A percentile compares a stretch with the other conserved stretches of the same genome.
These are phyloP conservation scores for Zoysia japonica DNA, from an alignment of 176 grass and related monocot species.

Conservation along the genomic window DNA sequence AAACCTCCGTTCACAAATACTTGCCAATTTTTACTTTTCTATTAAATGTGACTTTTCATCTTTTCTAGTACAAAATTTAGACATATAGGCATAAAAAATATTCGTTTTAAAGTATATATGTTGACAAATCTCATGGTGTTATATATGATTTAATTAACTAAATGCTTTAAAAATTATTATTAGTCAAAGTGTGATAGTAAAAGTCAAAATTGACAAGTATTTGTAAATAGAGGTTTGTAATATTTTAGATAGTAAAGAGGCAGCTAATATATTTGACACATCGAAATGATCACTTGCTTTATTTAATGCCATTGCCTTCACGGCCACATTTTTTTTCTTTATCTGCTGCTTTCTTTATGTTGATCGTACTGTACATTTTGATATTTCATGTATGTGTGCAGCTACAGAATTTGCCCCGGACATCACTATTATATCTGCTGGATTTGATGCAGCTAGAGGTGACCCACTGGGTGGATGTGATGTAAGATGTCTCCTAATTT, in stretches of 20 bases:
- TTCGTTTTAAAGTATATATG: no score
- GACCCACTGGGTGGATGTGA: conserved; percentile 94
- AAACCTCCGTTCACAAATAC: no score
- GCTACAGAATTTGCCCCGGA: conserved; percentile 83
- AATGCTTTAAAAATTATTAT: no score
- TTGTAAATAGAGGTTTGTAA: no score
- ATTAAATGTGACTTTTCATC: no score
- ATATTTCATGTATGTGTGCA: conserved; percentile 51
- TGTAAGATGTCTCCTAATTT: conserved; percentile 56
- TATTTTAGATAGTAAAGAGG: conserved; percentile 1
- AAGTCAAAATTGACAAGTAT: no score
- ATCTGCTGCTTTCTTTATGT: not conserved
- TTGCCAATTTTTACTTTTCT: no score
- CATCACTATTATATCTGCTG: conserved; percentile 93
- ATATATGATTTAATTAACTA: no score
- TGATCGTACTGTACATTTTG: conserved; percentile 2
- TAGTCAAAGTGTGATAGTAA: no score
- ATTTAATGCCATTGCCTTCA: conserved; percentile 7
- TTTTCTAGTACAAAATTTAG: no score
- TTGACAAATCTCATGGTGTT: no score
- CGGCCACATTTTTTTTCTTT: conserved; percentile 24
- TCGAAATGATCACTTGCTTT: not conserved
- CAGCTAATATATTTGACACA: not conserved
- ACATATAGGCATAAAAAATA: no score
- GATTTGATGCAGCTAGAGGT: conserved; percentile 96